phyloP scores from a whole-genome alignment of 176 grass and related monocot species.

The bread wheat (Triticum aestivum) region DNA sequence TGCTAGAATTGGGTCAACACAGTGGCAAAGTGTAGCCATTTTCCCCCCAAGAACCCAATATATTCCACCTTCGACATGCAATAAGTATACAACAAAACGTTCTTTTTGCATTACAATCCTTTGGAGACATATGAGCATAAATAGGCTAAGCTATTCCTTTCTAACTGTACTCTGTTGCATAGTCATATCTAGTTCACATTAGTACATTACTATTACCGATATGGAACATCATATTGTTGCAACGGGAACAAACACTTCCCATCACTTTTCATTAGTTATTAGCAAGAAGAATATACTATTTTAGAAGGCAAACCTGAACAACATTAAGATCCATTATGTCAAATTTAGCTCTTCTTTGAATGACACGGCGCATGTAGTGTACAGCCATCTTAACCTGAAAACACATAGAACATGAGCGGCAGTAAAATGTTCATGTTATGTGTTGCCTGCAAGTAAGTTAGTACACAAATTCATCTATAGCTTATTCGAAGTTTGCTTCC shows the following conservation, averaged over 20 bases:
- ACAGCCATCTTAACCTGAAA: conserved; percentile 90
- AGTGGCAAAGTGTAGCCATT: neutral
- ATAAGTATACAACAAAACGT: conserved; percentile 1
- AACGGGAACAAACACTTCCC: conserved; percentile 9
- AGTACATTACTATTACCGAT: neutral
- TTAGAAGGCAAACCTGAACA: conserved; percentile 70
- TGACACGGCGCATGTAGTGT: conserved; percentile 92
- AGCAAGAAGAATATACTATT: neutral
- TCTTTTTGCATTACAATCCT: neutral
- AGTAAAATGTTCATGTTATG: neutral
- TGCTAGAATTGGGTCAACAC: no score
- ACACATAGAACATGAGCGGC: conserved; percentile 4
- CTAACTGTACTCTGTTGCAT: conserved; percentile 3
- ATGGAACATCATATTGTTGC: neutral
- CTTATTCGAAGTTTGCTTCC: neutral
- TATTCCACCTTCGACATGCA: neutral
- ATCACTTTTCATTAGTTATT: neutral
- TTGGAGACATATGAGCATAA: neutral
- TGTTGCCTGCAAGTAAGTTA: neutral
- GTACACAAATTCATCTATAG: conserved; percentile 6
- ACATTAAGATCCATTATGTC: conserved; percentile 97
- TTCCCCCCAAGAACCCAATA: neutral
- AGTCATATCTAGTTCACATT: neutral
- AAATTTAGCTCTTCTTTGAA: conserved; percentile 98
- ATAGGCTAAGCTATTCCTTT: neutral